Evolutionary conservation across 306 rosid species (phyloP).

Genomic region (Gastrolobium villosum): DNA sequence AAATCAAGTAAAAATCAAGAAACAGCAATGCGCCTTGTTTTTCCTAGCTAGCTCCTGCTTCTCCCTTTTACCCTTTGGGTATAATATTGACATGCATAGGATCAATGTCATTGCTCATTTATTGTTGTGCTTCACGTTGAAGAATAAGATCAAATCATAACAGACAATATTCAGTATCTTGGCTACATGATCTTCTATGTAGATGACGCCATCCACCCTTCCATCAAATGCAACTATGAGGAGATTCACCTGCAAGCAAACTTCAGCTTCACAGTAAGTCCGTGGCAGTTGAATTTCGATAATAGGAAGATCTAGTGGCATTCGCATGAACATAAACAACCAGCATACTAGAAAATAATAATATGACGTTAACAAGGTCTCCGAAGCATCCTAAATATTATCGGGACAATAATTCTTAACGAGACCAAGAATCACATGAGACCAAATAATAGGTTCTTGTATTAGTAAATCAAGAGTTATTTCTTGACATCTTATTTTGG

Average conservation of each 20-base stretch:
- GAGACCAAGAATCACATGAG: conserved; percentile 18
- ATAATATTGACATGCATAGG: conserved; percentile 25
- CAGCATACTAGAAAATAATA: not conserved
- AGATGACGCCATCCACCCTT: conserved; percentile 44
- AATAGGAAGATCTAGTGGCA: conserved; percentile 20
- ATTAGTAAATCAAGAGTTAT: not conserved
- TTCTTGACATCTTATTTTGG: not conserved
- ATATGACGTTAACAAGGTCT: not conserved
- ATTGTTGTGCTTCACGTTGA: conserved; percentile 10
- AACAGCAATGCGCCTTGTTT: not conserved
- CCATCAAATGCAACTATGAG: conserved; percentile 36
- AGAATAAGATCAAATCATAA: conserved; percentile 16
- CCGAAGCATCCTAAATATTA: conserved; percentile 2
- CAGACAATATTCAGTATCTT: conserved; percentile 4
- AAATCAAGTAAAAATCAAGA: conserved; percentile 46
- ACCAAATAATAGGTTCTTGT: conserved; percentile 32
- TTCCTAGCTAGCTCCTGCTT: conserved; percentile 8
- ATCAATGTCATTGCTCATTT: conserved; percentile 30
- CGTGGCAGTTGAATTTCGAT: conserved; percentile 8
- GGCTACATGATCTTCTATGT: conserved; percentile 38
- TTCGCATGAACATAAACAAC: conserved; percentile 16
- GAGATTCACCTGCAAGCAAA: conserved; percentile 52
- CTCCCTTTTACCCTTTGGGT: conserved; percentile 7
- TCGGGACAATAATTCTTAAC: conserved; percentile 4
- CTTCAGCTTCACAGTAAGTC: conserved; percentile 4